phyloP scores from a whole-genome alignment of 495 filamentous ascomycete species.

The Aspergillus carlsbadensis region DNA sequence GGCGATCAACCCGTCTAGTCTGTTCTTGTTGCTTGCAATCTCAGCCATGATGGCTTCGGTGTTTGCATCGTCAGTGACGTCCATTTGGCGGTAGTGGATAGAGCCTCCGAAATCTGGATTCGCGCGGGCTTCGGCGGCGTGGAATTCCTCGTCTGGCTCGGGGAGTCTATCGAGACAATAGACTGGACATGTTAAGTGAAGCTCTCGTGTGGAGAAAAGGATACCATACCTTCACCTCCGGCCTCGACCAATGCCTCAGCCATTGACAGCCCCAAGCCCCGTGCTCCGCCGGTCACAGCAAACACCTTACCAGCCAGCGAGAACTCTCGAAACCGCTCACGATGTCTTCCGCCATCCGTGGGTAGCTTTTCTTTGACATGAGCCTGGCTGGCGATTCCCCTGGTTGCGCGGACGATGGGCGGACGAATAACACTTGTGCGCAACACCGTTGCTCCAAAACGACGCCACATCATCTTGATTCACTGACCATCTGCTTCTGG shows the following conservation, averaged over 20 bases:
- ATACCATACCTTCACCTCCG: neutral
- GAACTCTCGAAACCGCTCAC: constrained; percentile 5
- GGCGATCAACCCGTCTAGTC: constrained; percentile 1
- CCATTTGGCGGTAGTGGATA: constrained; percentile 5
- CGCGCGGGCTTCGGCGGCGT: neutral
- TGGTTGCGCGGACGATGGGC: neutral
- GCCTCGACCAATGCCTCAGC: constrained; percentile 7
- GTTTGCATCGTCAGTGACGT: constrained; percentile 2
- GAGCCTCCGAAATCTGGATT: constrained; percentile 6
- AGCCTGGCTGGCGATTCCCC: neutral
- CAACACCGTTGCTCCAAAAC: neutral
- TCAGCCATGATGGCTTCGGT: constrained; percentile 4
- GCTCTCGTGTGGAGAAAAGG: neutral
- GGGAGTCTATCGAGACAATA: constrained; percentile 4
- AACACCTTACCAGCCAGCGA: constrained; percentile 4
- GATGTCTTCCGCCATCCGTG: neutral
- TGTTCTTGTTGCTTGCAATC: constrained; percentile 4
- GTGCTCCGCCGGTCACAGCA: constrained; percentile 8
- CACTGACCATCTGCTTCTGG: neutral
- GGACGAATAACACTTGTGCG: neutral
- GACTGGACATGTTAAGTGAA: neutral
- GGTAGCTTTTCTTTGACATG: constrained; percentile 3
- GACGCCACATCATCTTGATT: neutral
- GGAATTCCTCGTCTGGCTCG: constrained; percentile 3
- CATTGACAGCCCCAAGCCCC: constrained; percentile 7